Evolutionary conservation across 2,329 filamentous ascomycete genomes (phyloP).

Genomic region (Microcera coccophila): DNA sequence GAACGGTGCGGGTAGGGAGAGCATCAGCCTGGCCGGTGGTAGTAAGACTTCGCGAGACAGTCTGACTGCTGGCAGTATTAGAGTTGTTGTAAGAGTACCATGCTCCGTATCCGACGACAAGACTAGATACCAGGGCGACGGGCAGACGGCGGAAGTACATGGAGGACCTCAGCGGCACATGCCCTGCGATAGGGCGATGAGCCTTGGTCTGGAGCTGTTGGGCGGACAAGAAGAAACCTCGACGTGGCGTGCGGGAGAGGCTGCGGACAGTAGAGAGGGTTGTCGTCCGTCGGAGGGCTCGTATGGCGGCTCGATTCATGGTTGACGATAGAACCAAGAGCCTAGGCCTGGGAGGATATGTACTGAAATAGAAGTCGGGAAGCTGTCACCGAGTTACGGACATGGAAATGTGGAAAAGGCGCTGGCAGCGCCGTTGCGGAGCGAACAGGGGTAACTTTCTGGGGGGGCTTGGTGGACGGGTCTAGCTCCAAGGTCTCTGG

Average conservation of each 20-base stretch:
- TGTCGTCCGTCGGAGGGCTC: constrained; percentile 65
- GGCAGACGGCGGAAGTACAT: constrained; percentile 72
- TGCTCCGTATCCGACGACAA: constrained; percentile 67
- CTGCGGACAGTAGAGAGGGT: constrained; percentile 60
- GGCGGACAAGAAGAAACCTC: constrained; percentile 36
- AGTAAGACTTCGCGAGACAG: constrained; percentile 42
- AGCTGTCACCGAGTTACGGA: too few relatives aligned
- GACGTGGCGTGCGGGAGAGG: constrained; percentile 47
- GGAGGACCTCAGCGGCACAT: constrained; percentile 58
- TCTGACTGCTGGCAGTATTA: constrained; percentile 30
- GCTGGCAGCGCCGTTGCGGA: too few relatives aligned
- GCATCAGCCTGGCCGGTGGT: constrained; percentile 38
- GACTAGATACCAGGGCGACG: constrained; percentile 62
- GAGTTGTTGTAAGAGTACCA: constrained; percentile 65
- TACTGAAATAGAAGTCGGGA: neutral
- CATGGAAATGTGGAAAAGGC: too few relatives aligned
- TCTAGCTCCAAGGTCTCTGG: too few relatives aligned
- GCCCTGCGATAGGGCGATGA: constrained; percentile 23
- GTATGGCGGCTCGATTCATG: constrained; percentile 71
- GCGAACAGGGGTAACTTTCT: too few relatives aligned
- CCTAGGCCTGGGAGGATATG: neutral
- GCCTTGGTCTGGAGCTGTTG: constrained; percentile 42
- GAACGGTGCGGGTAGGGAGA: constrained; percentile 59
- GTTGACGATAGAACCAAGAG: constrained; percentile 15
- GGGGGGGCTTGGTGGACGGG: too few relatives aligned